phyloP scores from a whole-genome alignment of 108 stramenopile species.

The Cylindrotheca fusiformis region DNA sequence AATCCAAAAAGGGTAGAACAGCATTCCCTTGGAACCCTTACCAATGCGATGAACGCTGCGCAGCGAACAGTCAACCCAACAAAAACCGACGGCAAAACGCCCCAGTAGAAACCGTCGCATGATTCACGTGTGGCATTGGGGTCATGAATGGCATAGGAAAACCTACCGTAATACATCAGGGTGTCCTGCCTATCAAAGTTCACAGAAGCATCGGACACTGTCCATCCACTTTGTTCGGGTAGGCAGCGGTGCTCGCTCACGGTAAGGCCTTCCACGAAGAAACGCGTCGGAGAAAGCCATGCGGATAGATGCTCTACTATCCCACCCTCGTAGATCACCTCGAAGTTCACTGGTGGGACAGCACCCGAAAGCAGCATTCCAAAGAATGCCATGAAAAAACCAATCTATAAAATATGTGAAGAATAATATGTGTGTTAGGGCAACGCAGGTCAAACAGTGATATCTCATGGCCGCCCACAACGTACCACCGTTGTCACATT shows the following conservation, averaged over 20 bases:
- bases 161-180: constrained; percentile 9
- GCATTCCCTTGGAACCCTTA: too few relatives aligned
- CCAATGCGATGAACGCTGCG: constrained; percentile 20
- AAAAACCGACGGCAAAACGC: constrained; percentile 26
- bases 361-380: constrained; percentile 41
- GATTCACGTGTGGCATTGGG: constrained; percentile 13
- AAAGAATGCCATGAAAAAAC: constrained; percentile 37
- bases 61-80: constrained; percentile 40
- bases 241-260: constrained; percentile 25
- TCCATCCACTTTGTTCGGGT: constrained; percentile 44
- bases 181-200: constrained; percentile 9
- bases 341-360: constrained; percentile 22
- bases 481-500: constrained; percentile 26
- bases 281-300: constrained; percentile 32
- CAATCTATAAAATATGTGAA: too few relatives aligned
- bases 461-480: too few relatives aligned
- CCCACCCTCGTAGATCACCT: constrained; percentile 16
- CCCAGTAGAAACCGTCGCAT: constrained; percentile 39
- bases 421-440: too few relatives aligned
- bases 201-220: constrained; percentile 8
- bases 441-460: too few relatives aligned
- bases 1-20: too few relatives aligned
- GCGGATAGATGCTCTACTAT: constrained; percentile 22
- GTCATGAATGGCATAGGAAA: constrained; percentile 27
- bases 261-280: constrained; percentile 36